Percentiles rank a stretch among this genome's conserved stretches.
These are phyloP conservation scores for Saturnispora zaruensis DNA, from an alignment of 805 yeast species.

Conservation along the genomic window DNA sequence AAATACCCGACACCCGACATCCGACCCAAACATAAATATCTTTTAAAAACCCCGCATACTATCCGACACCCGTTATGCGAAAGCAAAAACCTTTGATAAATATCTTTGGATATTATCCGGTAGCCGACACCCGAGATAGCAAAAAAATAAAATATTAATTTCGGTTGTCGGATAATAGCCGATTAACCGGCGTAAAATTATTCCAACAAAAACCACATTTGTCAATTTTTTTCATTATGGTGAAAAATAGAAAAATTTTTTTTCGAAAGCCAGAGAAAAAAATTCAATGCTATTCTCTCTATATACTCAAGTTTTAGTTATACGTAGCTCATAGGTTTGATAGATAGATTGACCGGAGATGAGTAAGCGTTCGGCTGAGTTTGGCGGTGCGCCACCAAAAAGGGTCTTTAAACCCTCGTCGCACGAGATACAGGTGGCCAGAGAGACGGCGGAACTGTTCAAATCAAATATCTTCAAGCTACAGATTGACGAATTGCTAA, in stretches of 20 bases:
- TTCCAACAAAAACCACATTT: too few species aligned
- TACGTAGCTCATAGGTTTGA: conserved; percentile 1
- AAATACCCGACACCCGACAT: too few species aligned
- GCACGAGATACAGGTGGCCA: conserved; percentile 82
- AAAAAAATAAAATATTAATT: too few species aligned
- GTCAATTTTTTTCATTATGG: neutral
- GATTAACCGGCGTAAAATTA: neutral
- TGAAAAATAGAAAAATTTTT: neutral
- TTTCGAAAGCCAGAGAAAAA: conserved; percentile 5
- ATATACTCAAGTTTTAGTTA: too few species aligned
- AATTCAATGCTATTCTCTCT: neutral
- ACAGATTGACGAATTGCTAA: conserved; percentile 84
- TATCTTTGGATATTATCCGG: neutral
- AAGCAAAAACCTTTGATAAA: too few species aligned
- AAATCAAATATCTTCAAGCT: conserved; percentile 91
- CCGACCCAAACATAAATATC: neutral
- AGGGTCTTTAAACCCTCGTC: conserved; percentile 38
- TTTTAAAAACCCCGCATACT: neutral
- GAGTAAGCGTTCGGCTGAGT: conserved; percentile 8
- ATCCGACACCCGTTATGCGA: neutral
- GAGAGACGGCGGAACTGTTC: conserved; percentile 91
- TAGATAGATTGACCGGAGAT: neutral
- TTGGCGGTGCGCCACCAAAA: conserved; percentile 15
- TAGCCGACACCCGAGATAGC: too few species aligned
- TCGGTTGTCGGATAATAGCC: neutral